Evolutionary conservation across 495 filamentous ascomycete genomes (phyloP), one percentile per base, ranked within the genome.

Genomic region (Letharia columbiana): DNA sequence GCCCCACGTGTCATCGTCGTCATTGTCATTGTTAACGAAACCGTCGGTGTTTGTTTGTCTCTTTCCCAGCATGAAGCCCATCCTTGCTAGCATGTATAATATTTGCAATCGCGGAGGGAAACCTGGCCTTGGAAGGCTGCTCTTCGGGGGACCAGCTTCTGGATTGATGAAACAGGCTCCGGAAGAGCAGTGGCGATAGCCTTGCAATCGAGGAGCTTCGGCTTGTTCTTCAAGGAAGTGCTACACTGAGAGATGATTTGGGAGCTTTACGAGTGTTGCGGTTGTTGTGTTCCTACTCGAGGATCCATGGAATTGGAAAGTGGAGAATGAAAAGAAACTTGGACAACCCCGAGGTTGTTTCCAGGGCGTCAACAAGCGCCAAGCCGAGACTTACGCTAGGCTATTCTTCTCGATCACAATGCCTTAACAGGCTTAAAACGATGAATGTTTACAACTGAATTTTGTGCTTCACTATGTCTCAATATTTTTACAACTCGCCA

Each of bases 401-500:
- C 37, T 39, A 39, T 39, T 39, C 37, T 39, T 39, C 23, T 28
- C 23, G 23, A 28, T 28, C 23, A 28, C 23, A 28, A 28, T 28
- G 23, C 23, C 23, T 28, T 28, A 28, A 28, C 23, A 28, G 37
- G 37, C 37, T 49, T 49, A 20, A n/a, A 6, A 49, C 20, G 20
- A 49, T 49, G 20, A 9, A 49, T 50, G 47, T 50, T 50, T 50
- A 50, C 47, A 50, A 11, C 13, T 23, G 18, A 50, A 28, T 20
- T 8, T n/a, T 20, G 4, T 28, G 7, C 12, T 39, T 12, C 20
- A 50, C 20, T 3, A 0, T 17, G 17, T 20, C 20, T 56, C 39
- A 28, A 62, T 15, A 62, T 35, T 39, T 33, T 67, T 66, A 70
- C 63, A 70, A 57, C 35, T 70, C 69, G 37, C 60, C 63, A 52